These are phyloP conservation scores for Fraxinus latifolia DNA, from an alignment of 305 asterid species.

Conservation along the genomic window DNA sequence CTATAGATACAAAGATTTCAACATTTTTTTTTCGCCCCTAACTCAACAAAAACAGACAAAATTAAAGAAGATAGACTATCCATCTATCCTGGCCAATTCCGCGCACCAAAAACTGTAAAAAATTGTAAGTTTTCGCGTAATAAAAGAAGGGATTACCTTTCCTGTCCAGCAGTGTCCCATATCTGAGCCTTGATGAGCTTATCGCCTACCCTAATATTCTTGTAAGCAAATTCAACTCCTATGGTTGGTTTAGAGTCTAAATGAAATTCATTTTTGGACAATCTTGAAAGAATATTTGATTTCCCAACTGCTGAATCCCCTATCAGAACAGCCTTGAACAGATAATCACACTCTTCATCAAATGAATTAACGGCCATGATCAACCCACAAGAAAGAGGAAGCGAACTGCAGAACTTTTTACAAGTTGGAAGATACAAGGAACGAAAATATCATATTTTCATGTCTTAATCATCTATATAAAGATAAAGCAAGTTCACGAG, in stretches of 20 bases:
- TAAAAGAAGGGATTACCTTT: conserved; percentile 42
- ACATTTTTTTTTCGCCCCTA: neutral
- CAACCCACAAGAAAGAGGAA: neutral
- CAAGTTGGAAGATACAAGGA: neutral
- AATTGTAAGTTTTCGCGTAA: neutral
- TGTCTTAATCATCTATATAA: conserved; percentile 24
- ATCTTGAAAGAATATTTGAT: conserved; percentile 67
- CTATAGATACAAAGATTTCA: neutral
- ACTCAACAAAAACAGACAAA: neutral
- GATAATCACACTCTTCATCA: conserved; percentile 86
- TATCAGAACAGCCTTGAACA: conserved; percentile 74
- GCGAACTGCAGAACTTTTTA: neutral
- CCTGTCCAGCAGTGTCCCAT: conserved; percentile 97
- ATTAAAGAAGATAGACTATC: neutral
- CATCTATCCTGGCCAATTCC: neutral
- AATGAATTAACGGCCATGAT: conserved; percentile 44
- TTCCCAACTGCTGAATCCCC: conserved; percentile 89
- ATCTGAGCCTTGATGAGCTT: conserved; percentile 85
- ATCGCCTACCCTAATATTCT: conserved; percentile 62
- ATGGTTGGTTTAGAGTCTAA: conserved; percentile 84
- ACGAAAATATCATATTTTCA: neutral
- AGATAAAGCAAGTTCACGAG: conserved; percentile 30
- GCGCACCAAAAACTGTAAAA: neutral
- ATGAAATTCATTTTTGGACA: conserved; percentile 58
- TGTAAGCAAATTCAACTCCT: conserved; percentile 82